Evolutionary conservation across 2,329 filamentous ascomycete genomes (phyloP), one percentile per base, ranked within the genome.

Genomic region (Alternaria arborescens): DNA sequence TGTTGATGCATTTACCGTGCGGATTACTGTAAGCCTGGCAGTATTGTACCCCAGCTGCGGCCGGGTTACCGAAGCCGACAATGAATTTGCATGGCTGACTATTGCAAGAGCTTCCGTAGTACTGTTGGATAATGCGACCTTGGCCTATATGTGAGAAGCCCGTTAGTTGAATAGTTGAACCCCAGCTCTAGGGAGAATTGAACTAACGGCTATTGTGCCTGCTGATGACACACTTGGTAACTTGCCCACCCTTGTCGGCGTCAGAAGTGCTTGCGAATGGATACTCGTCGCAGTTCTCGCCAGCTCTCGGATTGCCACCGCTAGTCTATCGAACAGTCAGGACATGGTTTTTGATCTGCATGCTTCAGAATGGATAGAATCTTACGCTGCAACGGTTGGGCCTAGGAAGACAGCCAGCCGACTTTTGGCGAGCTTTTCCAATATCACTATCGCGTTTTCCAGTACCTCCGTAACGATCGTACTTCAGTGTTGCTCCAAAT

Each of bases 261-360:
- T 48, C 46, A 24, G 46, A 48, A 16, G 46, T 48, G 12, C 46
- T 48, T 14, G 46, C 46, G 46, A 48, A 48, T 24, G 46, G 46
- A 36, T 48, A 36, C 18, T 48, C 46, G 20, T 48, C 46, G 11
- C 46, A 48, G 46, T 48, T 48, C 46, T 48, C 46, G 12, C 46
- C 46, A 36, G 46, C 46, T 34, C 46, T 30, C 16, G 46, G 46
- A 36, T 48, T 48, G 16, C 46, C 46, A 24, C 46, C 46, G 20
- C 4, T 10, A 20, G 46, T 48, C 46, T 48, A 36, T 36, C 8
- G 11, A 16, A n/a, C 5, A 34, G 12, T 48, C 18, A 48, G 30
- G n/a, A 4, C 11, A 32, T 32, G 11, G 11, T 18, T 32, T 14
- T 14, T 28, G 26, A 47, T 18, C 43, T 46, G 26, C 10, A 30